A percentile compares a stretch with the other conserved stretches of the same genome.
Conservation (phyloP, 1,139 yeast species). For the Geotrichum klebahnii region DNA sequence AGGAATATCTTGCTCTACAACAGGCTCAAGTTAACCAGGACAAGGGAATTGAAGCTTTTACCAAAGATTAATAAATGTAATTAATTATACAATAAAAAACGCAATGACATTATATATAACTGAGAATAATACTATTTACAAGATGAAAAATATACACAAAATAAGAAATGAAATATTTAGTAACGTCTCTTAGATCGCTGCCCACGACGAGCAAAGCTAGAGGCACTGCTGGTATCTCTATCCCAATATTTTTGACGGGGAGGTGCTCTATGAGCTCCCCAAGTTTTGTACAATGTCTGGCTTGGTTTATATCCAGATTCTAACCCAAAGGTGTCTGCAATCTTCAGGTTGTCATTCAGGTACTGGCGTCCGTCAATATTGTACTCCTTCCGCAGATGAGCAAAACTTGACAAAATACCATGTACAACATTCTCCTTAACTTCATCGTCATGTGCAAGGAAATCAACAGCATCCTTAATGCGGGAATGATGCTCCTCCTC, state of each 20-base stretch:
- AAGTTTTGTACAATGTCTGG: conserved; percentile 4
- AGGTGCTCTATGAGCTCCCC: conserved; percentile 19
- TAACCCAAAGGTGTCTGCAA: conserved; percentile 15
- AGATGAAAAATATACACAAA: background rate
- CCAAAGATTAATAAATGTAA: background rate
- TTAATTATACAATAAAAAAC: background rate
- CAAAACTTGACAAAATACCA: conserved; percentile 18
- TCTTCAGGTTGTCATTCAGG: conserved; percentile 11
- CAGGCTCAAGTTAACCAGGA: conserved; percentile 2
- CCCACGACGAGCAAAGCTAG: conserved; percentile 21
- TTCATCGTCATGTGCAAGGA: conserved; percentile 19
- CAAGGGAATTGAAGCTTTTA: background rate
- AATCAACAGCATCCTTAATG: conserved; percentile 19
- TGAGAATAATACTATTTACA: conserved; percentile 8
- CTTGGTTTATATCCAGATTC: conserved; percentile 13
- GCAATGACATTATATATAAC: conserved; percentile 7
- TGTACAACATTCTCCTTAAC: conserved; percentile 15
- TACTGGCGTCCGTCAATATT: conserved; percentile 22
- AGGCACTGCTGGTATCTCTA: conserved; percentile 14
- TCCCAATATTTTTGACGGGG: conserved; percentile 19
- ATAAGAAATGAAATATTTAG: background rate
- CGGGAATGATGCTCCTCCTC: conserved; percentile 8
- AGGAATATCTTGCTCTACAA: conserved; percentile 15
- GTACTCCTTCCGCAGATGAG: conserved; percentile 21
- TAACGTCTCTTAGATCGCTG: conserved; percentile 8